A percentile compares a stretch with the other conserved stretches of the same genome.
Evolutionary conservation across 148 eudicot species (phyloP).

Genomic region (Oxyria digyna): DNA sequence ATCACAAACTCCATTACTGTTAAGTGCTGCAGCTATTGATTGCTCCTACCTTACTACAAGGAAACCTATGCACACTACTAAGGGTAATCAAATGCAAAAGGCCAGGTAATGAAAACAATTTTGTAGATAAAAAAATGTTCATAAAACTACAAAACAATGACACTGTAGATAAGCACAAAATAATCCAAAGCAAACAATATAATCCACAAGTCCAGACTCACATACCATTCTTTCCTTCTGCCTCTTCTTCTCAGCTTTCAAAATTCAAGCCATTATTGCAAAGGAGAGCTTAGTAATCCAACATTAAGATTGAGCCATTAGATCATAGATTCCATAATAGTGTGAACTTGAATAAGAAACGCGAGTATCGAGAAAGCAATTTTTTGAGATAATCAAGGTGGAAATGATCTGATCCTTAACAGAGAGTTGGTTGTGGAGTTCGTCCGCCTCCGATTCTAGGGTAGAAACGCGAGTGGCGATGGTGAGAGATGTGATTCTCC

Average conservation of each 20-base stretch:
- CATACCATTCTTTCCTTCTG: constrained; percentile 70
- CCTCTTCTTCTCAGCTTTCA: constrained; percentile 68
- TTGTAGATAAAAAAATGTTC: not conserved
- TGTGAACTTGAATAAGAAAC: too few relatives aligned
- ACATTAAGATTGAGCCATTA: too few relatives aligned
- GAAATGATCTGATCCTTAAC: constrained; percentile 34
- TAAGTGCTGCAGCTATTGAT: not conserved
- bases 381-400: constrained; percentile 56
- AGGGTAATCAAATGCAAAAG: not conserved
- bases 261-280: too few relatives aligned
- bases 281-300: too few relatives aligned
- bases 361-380: too few relatives aligned
- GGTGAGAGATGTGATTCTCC: constrained; percentile 96
- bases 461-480: constrained; percentile 74
- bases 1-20: not conserved
- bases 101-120: not conserved
- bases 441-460: constrained; percentile 62
- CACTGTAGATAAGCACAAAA: not conserved
- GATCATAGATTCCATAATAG: too few relatives aligned
- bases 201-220: not conserved
- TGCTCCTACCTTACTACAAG: not conserved
- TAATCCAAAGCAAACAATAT: too few relatives aligned
- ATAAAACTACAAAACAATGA: not conserved
- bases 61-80: not conserved
- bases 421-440: constrained; percentile 35